Conservation (phyloP, 2,329 filamentous ascomycete species). For the Ambrosiella beaveri region DNA sequence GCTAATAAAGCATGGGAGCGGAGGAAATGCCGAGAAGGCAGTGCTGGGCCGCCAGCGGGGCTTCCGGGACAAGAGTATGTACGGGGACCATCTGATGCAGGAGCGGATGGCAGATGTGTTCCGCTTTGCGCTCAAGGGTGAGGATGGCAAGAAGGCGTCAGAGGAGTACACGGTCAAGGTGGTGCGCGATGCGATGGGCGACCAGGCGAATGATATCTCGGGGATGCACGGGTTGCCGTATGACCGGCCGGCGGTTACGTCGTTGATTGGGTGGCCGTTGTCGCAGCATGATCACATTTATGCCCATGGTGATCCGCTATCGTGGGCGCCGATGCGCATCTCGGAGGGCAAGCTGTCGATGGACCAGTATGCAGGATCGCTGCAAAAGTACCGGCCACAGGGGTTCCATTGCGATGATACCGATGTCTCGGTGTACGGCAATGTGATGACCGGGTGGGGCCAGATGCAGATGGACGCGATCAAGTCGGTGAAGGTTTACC, state of each 20-base stretch:
- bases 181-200: neutral
- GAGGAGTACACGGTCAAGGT: neutral
- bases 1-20: too few species aligned
- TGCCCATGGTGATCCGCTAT: too few species aligned
- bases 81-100: neutral
- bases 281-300: neutral
- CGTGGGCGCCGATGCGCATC: too few species aligned
- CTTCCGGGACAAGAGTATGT: neutral
- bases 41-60: neutral
- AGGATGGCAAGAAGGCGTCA: neutral
- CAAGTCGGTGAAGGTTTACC: too few species aligned
- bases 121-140: neutral
- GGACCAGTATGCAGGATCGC: neutral
- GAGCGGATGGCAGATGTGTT: neutral
- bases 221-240: conserved; percentile 3
- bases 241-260: neutral
- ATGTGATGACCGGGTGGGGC: neutral
- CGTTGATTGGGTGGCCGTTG: conserved; percentile 2
- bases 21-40: neutral
- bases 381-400: neutral
- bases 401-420: neutral
- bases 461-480: too few species aligned
- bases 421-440: neutral
- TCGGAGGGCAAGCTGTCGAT: neutral
- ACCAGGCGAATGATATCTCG: conserved; percentile 1